phyloP scores from a whole-genome alignment of 352 stramenopile genomes.

The Globisporangium polare region DNA sequence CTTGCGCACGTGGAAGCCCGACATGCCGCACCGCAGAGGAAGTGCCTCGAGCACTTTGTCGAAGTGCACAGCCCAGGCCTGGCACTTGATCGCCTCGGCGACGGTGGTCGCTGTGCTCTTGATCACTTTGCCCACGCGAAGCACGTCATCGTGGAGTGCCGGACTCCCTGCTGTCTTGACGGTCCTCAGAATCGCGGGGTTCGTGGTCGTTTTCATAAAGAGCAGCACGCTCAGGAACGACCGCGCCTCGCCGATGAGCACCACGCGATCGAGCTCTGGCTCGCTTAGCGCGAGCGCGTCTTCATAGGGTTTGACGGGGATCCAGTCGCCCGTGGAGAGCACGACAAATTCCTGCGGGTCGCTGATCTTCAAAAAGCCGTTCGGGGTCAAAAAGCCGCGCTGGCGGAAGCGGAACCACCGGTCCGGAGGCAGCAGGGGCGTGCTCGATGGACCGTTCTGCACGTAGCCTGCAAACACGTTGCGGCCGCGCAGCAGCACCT shows the following conservation, averaged over 20 bases:
- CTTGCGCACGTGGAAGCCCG: slow-evolving; percentile 63
- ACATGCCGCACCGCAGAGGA: slow-evolving; percentile 39
- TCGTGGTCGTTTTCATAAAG: slow-evolving; percentile 58
- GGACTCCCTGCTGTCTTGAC: slow-evolving; percentile 14
- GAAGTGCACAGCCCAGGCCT: slow-evolving; percentile 74
- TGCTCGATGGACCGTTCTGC: slow-evolving; percentile 15
- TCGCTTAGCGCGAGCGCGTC: slow-evolving; percentile 35
- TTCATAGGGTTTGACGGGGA: slow-evolving; percentile 65
- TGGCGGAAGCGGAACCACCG: slow-evolving; percentile 58
- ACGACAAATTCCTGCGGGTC: slow-evolving; percentile 69
- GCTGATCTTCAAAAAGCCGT: slow-evolving; percentile 69
- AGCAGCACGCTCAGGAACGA: slow-evolving; percentile 73
- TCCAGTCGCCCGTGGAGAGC: slow-evolving; percentile 70
- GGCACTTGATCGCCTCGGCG: slow-evolving; percentile 58
- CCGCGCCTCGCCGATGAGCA: slow-evolving; percentile 65
- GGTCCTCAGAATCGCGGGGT: slow-evolving; percentile 9
- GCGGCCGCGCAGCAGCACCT: slow-evolving; percentile 59
- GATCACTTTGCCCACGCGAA: slow-evolving; percentile 32
- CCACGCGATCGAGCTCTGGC: slow-evolving; percentile 57
- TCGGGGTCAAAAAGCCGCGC: slow-evolving; percentile 60
- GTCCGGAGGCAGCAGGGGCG: slow-evolving; percentile 22
- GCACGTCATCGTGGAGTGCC: slow-evolving; percentile 43
- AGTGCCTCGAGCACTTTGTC: slow-evolving; percentile 58
- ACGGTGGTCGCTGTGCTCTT: slow-evolving; percentile 46
- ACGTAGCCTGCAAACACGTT: slow-evolving; percentile 77